Evolutionary conservation across 495 filamentous ascomycete species (phyloP).

Genomic region (Aspergillus diversus): DNA sequence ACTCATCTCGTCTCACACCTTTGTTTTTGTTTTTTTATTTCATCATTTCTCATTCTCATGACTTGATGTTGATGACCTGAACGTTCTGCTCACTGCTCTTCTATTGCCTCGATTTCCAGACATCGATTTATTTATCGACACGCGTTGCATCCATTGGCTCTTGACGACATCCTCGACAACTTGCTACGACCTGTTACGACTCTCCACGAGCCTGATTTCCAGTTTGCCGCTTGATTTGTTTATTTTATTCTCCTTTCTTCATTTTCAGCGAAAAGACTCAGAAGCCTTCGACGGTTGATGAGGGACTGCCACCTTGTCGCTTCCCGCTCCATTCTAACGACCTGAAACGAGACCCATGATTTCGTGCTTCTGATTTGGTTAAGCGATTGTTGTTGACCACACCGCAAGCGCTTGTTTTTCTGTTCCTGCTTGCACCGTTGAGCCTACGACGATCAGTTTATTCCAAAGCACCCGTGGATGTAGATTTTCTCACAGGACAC

Average conservation of each 20-base stretch:
- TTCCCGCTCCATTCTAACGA: constrained; percentile 52
- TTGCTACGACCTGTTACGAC: constrained; percentile 34
- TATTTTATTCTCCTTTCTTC: background rate
- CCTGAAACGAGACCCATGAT: constrained; percentile 61
- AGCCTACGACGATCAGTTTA: background rate
- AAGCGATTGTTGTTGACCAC: constrained; percentile 35
- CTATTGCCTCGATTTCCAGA: constrained; percentile 19
- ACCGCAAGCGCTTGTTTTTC: constrained; percentile 29
- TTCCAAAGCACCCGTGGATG: constrained; percentile 15
- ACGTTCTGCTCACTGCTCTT: constrained; percentile 24
- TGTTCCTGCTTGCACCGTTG: constrained; percentile 2
- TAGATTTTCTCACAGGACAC: constrained; percentile 24
- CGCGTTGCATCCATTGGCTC: constrained; percentile 12
- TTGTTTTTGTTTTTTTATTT: constrained; percentile 25
- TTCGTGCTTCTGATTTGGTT: constrained; percentile 40
- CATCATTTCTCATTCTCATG: constrained; percentile 21
- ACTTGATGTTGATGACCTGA: constrained; percentile 31
- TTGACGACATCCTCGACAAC: constrained; percentile 23
- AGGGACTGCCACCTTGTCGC: constrained; percentile 33
- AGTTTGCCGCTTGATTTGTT: constrained; percentile 9
- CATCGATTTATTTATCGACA: constrained; percentile 14
- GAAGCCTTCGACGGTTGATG: constrained; percentile 26
- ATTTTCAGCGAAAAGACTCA: background rate
- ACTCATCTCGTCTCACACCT: constrained; percentile 16
- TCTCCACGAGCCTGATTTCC: constrained; percentile 25